Percentiles rank a stretch among this genome's conserved stretches.
phyloP scores from a whole-genome alignment of 177 flowering plant genomes.

The Vitis hybrid region DNA sequence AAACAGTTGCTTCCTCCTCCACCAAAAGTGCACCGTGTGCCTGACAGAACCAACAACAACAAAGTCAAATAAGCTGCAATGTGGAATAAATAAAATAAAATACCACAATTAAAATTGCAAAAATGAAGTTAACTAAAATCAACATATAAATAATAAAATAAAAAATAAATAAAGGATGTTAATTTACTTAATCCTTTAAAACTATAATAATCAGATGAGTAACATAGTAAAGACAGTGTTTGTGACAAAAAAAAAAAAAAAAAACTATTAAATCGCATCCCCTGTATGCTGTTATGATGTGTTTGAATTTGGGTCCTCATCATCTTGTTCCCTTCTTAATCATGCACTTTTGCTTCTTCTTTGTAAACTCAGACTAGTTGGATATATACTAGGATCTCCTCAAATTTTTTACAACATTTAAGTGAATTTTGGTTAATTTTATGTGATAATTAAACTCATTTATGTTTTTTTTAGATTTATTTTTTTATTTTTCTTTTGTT shows the following conservation, averaged over 20 bases:
- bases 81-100: not conserved
- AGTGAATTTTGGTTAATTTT: no score
- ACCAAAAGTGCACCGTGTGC: conserved; percentile 66
- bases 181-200: not conserved
- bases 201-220: not conserved
- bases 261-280: conserved; percentile 11
- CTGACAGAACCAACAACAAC: conserved; percentile 36
- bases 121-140: not conserved
- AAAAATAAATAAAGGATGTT: no score
- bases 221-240: not conserved
- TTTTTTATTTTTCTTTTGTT: no score
- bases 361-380: no score
- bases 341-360: no score
- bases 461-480: no score
- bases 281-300: no score
- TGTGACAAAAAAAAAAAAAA: not conserved
- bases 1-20: conserved; percentile 92
- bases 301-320: not conserved
- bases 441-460: no score
- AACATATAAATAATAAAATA: not conserved
- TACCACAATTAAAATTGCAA: not conserved
- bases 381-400: no score
- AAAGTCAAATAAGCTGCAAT: conserved; percentile 3
- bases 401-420: no score
- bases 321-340: not conserved